Evolutionary conservation across 164 flowering plant species (phyloP), one percentile per base, ranked within the genome.

Genomic region (Macadamia tetraphylla): DNA sequence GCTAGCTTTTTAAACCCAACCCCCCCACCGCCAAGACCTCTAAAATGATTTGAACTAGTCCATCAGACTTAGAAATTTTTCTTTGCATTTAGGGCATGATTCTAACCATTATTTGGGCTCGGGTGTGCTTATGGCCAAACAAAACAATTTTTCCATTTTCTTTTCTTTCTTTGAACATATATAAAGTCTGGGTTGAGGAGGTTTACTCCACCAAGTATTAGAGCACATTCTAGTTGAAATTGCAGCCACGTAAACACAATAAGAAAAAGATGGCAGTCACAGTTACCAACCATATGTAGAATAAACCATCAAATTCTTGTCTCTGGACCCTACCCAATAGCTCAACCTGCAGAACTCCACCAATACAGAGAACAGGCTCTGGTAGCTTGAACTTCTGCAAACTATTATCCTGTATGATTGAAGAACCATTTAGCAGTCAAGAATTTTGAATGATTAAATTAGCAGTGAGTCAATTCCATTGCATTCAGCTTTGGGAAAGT

Each of bases 321-420:
- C 70, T 83, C 77, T 93, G 97, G 65, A 86, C 83, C 75, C 91
- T 79, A 17, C 96, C 97, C 67, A 86, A 59, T 55, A 90, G 76
- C 77, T 93, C 94, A 74, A 93, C 70, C 77, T 79, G 87, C 80
- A 93, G 65, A 69, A 77, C 66, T 46, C 98, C 96, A 67, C 95
- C 97, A 67, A 87, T 75, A 71, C 95, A 93, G 35, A 89, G 81
- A 58, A 82, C 87, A 66, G 95, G 92, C 69, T 86, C 78, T 56
- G 94, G 92, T 71, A 93, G 80, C 84, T 83, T 78, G 79, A 88
- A 91, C 9, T 71, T 79, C 77, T 91, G 98, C 81, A 94, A 70
- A 57, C 71, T 17, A 66, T 76, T 86, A 60, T 85, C 88, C 98
- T 94, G 84, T 77, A 66, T 31, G 14, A 67, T 43, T 17, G 15